These are phyloP conservation scores for Peterozyma toletana DNA, from an alignment of 805 yeast genomes.

Conservation along the genomic window DNA sequence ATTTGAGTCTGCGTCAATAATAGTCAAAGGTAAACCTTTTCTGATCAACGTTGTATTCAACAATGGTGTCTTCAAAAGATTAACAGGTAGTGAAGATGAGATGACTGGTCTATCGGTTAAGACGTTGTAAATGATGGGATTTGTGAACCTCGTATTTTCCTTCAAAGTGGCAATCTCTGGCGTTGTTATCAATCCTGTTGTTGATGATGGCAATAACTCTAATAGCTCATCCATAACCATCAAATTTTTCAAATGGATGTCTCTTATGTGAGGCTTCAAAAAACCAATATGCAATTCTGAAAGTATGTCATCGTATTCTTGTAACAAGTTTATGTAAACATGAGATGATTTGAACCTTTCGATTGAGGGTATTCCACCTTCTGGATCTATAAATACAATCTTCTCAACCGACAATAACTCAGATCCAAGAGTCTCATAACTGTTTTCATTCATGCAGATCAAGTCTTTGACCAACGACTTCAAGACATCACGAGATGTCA, in stretches of 20 bases:
- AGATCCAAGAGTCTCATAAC: constrained; percentile 6
- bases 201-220: constrained; percentile 38
- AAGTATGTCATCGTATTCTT: constrained; percentile 64
- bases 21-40: constrained; percentile 59
- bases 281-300: constrained; percentile 60
- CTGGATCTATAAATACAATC: constrained; percentile 65
- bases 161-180: constrained; percentile 58
- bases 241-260: constrained; percentile 60
- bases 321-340: constrained; percentile 77
- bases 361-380: constrained; percentile 88
- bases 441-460: constrained; percentile 15
- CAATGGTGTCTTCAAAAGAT: constrained; percentile 46
- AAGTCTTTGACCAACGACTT: constrained; percentile 29
- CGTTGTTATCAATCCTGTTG: constrained; percentile 86
- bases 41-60: constrained; percentile 74
- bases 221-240: constrained; percentile 56
- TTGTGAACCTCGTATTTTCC: constrained; percentile 31
- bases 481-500: constrained; percentile 32
- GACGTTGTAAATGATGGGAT: constrained; percentile 86
- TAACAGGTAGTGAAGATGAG: constrained; percentile 83
- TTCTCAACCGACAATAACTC: constrained; percentile 62
- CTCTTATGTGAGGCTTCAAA: constrained; percentile 34
- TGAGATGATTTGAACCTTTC: constrained; percentile 80
- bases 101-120: constrained; percentile 87
- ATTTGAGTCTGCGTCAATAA: constrained; percentile 23